Evolutionary conservation across 441 rosid genomes (phyloP), one percentile per base, ranked within the genome.

Genomic region (Daphne laureola): DNA sequence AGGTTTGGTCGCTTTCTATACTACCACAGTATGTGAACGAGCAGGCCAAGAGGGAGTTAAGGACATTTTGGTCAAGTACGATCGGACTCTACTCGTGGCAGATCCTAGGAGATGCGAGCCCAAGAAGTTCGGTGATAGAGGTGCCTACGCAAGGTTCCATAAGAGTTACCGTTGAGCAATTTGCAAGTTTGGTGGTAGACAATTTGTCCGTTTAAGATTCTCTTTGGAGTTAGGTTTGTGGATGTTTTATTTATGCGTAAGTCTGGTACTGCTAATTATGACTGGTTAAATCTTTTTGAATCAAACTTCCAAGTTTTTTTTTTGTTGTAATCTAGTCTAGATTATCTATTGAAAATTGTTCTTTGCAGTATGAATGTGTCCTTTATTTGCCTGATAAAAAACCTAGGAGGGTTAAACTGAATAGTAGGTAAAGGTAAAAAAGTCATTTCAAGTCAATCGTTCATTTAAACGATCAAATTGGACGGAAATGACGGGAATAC

Each of bases 61-160:
- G 74, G 90, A 83, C 53, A 78, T 80, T 16, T 51, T 80, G 49
- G 73, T 78, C 5, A 59, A 86, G 59, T 83, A 79, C 54, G 90
- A 83, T 23, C 65, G 90, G 84, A 83, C 90, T 16, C 49, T 82
- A 48, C 80, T 83, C 0, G 90, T 83, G 13, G 90, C 90, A 14
- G 90, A 83, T 51, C 87, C 90, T 0, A 74, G 90, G 62, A 67
- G 90, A 49, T 83, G 90, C 73, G 87, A 83, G 83, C 87, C 90
- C 51, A 83, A 83, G 81, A 83, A 83, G 75, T 83, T 83, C 14
- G 90, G 90, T 58, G 90, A 87, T 17, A 81, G 81, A 25, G 87
- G 90, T 66, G 90, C 90, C 23, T 77, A 87, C 47, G 75, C 90
- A n/a, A 77, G 86, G 69, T 83, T 80, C 75, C 90, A 83, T 81